Base-by-base conservation (phyloP, 495 filamentous ascomycete genomes). In the Penicillium pancosmium region DNA sequence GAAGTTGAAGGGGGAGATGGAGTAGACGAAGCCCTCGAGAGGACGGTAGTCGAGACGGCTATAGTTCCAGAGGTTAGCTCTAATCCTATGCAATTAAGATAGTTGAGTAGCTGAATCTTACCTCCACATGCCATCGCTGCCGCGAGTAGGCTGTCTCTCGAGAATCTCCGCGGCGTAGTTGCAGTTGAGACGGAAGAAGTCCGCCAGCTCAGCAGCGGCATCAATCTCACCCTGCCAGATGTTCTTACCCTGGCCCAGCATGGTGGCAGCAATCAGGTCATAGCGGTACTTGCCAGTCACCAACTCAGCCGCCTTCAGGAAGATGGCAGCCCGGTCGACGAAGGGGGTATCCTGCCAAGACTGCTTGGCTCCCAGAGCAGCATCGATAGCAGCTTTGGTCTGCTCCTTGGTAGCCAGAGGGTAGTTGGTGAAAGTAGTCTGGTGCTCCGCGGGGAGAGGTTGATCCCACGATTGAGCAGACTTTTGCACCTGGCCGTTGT, bases 161-260 rank as follows among this genome's bases (percentile, higher is more conserved):
- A 91, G 86, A 40, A 92, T 71, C 72, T 92, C 87, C 57, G 90
- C 86, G 12, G 89, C 90, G 66, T 84, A 91, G 61, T 87, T 81
- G 57, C 90, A 88, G 71, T 90, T 92, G 75, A 91, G 91, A 55
- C 88, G 83, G 54, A 97, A 79, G 76, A 98, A 98, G 70, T 98
- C 93, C 55, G 86, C 88, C 54, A 96, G 74, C 73, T 98, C 93
- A 1, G 93, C 93, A 2, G 92, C 92, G 19, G 92, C 87, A 75
- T 98, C 93, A 61, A 97, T 97, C 80, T 98, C 93, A 46, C 90
- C 93, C 70, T 98, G 93, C 92, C 92, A 97, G 18, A 90, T 89
- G 69, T 96, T 97, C 81, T 98, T 98, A 50, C 93, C 93, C 72
- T 98, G 93, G 31, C 93, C 93, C 9, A 96, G 79, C 83, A 98